phyloP scores from a whole-genome alignment of 2,329 filamentous ascomycete genomes.

The Alternaria sp. region DNA sequence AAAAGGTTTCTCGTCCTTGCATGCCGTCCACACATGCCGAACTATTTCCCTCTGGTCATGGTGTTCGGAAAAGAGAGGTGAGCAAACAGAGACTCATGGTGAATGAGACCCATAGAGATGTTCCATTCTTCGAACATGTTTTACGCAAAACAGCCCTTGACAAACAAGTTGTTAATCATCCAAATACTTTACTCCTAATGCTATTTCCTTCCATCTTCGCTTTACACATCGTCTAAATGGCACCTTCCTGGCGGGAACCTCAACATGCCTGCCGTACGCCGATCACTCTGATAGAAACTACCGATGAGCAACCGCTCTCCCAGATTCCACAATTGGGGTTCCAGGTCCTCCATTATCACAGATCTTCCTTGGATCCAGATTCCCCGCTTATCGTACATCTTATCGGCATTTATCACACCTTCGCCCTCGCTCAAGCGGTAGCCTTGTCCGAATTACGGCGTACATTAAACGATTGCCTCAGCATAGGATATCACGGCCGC shows the following conservation, averaged over 20 bases:
- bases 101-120: neutral
- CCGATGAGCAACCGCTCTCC: neutral
- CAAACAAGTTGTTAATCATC: neutral
- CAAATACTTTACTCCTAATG: neutral
- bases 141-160: constrained; percentile 1
- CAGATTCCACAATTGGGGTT: neutral
- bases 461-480: neutral
- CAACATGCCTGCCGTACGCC: neutral
- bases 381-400: neutral
- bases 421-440: neutral
- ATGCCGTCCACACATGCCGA: neutral
- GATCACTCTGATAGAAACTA: neutral
- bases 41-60: neutral
- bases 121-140: neutral
- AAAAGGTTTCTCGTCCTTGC: too few species aligned
- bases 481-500: constrained; percentile 3
- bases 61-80: neutral
- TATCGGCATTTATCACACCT: constrained; percentile 9
- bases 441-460: neutral
- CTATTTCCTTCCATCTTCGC: neutral
- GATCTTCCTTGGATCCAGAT: neutral
- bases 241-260: neutral
- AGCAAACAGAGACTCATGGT: constrained; percentile 6
- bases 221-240: neutral
- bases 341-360: neutral